A percentile compares a stretch with the other conserved stretches of the same genome.
Conservation (phyloP, 352 stramenopile genomes). For the Phytophthora foliorum region DNA sequence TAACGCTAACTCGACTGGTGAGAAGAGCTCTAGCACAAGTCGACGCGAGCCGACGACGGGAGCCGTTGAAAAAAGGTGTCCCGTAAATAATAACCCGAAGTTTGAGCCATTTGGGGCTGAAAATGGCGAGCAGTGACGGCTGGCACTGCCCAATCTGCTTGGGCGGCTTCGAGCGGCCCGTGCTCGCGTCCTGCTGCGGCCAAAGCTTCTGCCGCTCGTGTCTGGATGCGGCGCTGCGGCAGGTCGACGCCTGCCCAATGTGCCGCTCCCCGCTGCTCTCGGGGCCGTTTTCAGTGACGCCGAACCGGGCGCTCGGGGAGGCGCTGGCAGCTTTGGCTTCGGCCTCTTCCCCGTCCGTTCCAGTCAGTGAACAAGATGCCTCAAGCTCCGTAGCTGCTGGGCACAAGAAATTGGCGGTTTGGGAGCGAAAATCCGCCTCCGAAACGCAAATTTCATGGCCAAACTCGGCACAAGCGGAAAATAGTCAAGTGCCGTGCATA, state of each 20-base stretch:
- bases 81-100: not conserved
- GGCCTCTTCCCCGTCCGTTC: conserved; percentile 7
- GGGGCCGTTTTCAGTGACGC: conserved; percentile 51
- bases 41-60: too few relatives aligned
- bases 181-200: conserved; percentile 70
- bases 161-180: conserved; percentile 49
- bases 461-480: conserved; percentile 8
- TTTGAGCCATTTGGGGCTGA: not conserved
- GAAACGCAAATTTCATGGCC: conserved; percentile 19
- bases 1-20: too few relatives aligned
- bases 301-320: conserved; percentile 61
- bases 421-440: conserved; percentile 4
- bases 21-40: too few relatives aligned
- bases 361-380: not conserved
- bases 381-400: conserved; percentile 16
- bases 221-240: conserved; percentile 53
- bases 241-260: conserved; percentile 63
- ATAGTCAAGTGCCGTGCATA: conserved; percentile 11
- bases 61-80: not conserved
- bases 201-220: conserved; percentile 73
- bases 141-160: conserved; percentile 73
- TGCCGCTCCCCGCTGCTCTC: conserved; percentile 64
- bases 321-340: conserved; percentile 37
- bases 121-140: conserved; percentile 24
- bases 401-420: conserved; percentile 21